Conservation (phyloP, 768 basidiomycete genomes). For the Lentinus tigrinus region DNA sequence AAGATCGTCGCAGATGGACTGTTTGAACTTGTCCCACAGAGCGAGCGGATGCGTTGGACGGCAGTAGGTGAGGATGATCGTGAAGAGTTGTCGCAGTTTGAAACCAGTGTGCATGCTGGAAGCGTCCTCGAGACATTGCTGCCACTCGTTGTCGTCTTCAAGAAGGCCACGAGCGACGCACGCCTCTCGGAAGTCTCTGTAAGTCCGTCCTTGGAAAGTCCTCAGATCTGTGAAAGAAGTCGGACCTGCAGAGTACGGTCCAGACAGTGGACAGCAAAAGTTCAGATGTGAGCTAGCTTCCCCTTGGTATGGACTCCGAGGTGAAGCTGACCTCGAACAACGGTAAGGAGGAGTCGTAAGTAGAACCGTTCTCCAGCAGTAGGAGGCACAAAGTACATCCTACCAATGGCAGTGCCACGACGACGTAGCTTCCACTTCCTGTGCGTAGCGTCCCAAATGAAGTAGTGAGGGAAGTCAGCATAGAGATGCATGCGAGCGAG, state of each 20-base stretch:
- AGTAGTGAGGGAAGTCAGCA: conserved; percentile 39
- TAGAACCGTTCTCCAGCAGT: conserved; percentile 40
- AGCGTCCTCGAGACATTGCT: conserved; percentile 41
- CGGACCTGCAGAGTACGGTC: not conserved
- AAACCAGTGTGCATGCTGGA: conserved; percentile 37
- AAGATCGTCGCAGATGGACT: conserved; percentile 43
- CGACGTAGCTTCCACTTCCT: conserved; percentile 31
- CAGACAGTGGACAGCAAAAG: too few species aligned
- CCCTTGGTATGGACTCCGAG: too few species aligned
- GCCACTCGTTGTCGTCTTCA: conserved; percentile 42
- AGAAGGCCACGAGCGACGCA: conserved; percentile 42
- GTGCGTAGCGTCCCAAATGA: conserved; percentile 22
- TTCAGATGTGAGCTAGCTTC: too few species aligned
- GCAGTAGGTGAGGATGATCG: conserved; percentile 34
- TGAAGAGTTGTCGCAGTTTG: conserved; percentile 39
- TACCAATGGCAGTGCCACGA: conserved; percentile 35
- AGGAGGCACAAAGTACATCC: conserved; percentile 40
- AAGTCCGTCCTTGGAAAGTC: conserved; percentile 15
- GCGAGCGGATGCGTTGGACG: conserved; percentile 30
- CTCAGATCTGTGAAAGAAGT: conserved; percentile 9
- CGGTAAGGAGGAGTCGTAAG: conserved; percentile 38
- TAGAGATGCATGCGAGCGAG: conserved; percentile 26
- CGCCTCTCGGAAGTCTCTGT: conserved; percentile 37
- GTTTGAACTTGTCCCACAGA: conserved; percentile 39
- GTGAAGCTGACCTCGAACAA: conserved; percentile 35